phyloP scores from a whole-genome alignment of 2,329 filamentous ascomycete species.

The Tolypocladium nubicola region DNA sequence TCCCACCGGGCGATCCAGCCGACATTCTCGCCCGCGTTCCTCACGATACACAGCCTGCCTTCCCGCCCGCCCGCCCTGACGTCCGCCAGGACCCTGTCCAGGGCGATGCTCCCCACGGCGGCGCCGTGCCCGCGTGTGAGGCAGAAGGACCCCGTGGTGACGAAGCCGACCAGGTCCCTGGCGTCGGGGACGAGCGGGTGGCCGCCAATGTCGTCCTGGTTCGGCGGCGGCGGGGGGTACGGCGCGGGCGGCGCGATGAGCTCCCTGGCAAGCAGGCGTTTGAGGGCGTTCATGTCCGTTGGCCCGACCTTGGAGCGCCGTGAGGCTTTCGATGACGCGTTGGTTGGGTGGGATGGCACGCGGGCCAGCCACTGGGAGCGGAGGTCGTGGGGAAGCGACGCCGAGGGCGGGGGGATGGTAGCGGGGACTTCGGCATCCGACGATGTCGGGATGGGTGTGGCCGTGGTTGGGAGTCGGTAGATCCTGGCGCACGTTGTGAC shows the following conservation, averaged over 20 bases:
- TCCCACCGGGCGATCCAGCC: constrained; percentile 78
- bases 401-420: constrained; percentile 22
- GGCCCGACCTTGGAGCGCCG: constrained; percentile 4
- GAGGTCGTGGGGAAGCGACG: constrained; percentile 35
- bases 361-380: constrained; percentile 63
- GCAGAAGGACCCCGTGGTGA: constrained; percentile 78
- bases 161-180: constrained; percentile 76
- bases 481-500: constrained; percentile 66
- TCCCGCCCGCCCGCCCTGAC: constrained; percentile 24
- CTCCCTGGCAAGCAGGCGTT: constrained; percentile 34
- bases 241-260: constrained; percentile 27
- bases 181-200: constrained; percentile 63
- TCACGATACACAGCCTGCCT: constrained; percentile 61
- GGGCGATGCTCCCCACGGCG: constrained; percentile 61
- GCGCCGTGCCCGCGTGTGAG: constrained; percentile 65
- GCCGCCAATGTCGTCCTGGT: constrained; percentile 31
- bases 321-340: background rate
- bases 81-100: constrained; percentile 40
- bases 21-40: constrained; percentile 67
- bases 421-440: constrained; percentile 35
- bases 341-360: constrained; percentile 15
- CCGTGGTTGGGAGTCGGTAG: constrained; percentile 59
- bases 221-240: constrained; percentile 23
- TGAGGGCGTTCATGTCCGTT: constrained; percentile 25
- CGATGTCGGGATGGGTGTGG: constrained; percentile 11